These are phyloP conservation scores for Erysimum cheiri DNA, from an alignment of 441 rosid species.

Conservation along the genomic window DNA sequence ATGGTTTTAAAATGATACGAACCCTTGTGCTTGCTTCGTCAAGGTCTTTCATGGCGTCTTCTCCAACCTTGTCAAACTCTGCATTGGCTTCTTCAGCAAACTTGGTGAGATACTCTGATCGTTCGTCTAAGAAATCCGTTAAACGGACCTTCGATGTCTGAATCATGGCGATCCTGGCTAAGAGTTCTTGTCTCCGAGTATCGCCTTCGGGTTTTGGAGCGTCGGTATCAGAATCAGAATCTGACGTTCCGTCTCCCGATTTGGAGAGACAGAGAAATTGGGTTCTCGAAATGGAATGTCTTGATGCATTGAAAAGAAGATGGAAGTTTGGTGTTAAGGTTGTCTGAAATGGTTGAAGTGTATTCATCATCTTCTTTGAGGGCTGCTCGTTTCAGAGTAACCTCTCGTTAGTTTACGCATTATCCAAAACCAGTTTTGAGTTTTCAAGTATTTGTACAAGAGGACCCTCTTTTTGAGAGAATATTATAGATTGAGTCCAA, in stretches of 20 bases:
- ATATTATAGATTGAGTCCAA: conserved; percentile 7
- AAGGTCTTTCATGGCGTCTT: conserved; percentile 86
- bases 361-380: conserved; percentile 55
- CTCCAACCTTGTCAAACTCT: conserved; percentile 83
- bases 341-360: conserved; percentile 59
- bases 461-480: not conserved
- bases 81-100: conserved; percentile 87
- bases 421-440: conserved; percentile 44
- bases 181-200: conserved; percentile 74
- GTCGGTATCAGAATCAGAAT: conserved; percentile 52
- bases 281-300: conserved; percentile 35
- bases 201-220: conserved; percentile 67
- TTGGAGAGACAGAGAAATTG: conserved; percentile 62
- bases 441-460: conserved; percentile 24
- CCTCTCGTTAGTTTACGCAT: conserved; percentile 44
- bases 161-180: conserved; percentile 86
- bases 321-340: conserved; percentile 52
- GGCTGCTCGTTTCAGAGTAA: conserved; percentile 31
- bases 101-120: conserved; percentile 75
- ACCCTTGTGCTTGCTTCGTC: conserved; percentile 91
- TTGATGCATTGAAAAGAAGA: conserved; percentile 49
- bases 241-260: conserved; percentile 48
- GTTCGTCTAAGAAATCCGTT: conserved; percentile 79
- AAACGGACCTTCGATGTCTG: conserved; percentile 85
- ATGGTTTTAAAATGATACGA: conserved; percentile 34